A percentile compares a stretch with the other conserved stretches of the same genome.
Conservation (phyloP, 2,329 filamentous ascomycete genomes). For the Calonectria naviculata region DNA sequence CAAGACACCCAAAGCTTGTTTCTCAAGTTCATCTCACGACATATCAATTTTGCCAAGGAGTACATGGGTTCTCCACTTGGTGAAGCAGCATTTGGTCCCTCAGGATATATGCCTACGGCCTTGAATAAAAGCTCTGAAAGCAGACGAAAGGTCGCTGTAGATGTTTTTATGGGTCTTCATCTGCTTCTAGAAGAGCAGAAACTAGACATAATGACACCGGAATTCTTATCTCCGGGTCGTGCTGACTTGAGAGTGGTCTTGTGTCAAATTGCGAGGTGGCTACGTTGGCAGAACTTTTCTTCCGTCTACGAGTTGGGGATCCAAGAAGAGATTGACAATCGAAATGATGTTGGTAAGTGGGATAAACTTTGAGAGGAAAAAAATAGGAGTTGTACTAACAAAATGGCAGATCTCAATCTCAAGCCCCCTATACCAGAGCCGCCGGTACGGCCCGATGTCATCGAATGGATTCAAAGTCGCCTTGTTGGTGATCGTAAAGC, state of each 20-base stretch:
- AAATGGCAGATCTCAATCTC: conserved; percentile 42
- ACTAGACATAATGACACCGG: conserved; percentile 70
- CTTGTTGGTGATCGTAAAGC: conserved; percentile 51
- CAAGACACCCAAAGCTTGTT: conserved; percentile 37
- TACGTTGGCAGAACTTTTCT: conserved; percentile 72
- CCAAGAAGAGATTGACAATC: conserved; percentile 56
- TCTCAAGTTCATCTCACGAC: conserved; percentile 58
- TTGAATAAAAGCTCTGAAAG: conserved; percentile 62
- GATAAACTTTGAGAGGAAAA: not conserved
- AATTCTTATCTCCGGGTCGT: conserved; percentile 56
- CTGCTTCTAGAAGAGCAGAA: conserved; percentile 92
- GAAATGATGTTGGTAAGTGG: conserved; percentile 53
- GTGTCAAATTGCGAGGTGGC: conserved; percentile 84
- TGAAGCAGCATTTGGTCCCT: conserved; percentile 59
- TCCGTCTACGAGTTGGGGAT: conserved; percentile 64
- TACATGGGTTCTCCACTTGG: conserved; percentile 73
- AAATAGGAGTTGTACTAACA: conserved; percentile 14
- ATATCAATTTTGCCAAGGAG: conserved; percentile 70
- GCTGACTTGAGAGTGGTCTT: conserved; percentile 76
- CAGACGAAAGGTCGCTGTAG: conserved; percentile 70
- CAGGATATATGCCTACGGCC: conserved; percentile 75
- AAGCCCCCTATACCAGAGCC: conserved; percentile 49
- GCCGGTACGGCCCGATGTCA: conserved; percentile 52
- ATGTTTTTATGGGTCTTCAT: conserved; percentile 82
- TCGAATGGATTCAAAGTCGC: conserved; percentile 64